Evolutionary conservation across 495 filamentous ascomycete species (phyloP).

Genomic region (Mycothermus thermophilus): DNA sequence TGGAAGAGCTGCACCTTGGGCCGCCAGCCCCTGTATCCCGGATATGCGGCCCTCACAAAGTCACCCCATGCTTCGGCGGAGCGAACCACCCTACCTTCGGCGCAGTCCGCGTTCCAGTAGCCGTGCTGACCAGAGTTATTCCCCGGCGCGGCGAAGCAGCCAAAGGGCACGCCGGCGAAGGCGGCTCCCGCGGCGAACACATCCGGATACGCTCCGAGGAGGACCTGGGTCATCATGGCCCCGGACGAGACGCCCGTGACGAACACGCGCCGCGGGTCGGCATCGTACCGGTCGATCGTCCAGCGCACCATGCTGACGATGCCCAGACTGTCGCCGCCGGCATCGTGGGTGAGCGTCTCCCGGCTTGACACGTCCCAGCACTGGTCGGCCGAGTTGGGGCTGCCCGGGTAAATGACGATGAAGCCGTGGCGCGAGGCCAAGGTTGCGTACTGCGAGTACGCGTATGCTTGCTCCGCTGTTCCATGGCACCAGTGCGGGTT

Average conservation of each 20-base stretch:
- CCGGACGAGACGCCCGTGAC: constrained; percentile 41
- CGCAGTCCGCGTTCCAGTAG: constrained; percentile 35
- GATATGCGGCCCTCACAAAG: constrained; percentile 37
- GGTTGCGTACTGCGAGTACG: constrained; percentile 25
- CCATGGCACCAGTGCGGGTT: constrained; percentile 42
- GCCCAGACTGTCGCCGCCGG: constrained; percentile 37
- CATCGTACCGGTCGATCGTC: constrained; percentile 32
- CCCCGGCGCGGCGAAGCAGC: constrained; percentile 32
- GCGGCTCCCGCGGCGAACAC: constrained; percentile 41
- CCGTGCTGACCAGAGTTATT: constrained; percentile 26
- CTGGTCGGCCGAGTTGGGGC: constrained; percentile 32
- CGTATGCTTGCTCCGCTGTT: constrained; percentile 16
- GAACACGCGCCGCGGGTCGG: constrained; percentile 34
- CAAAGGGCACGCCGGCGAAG: constrained; percentile 41
- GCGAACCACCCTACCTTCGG: constrained; percentile 28
- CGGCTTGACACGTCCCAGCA: constrained; percentile 43
- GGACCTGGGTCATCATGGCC: constrained; percentile 49
- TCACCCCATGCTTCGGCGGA: constrained; percentile 34
- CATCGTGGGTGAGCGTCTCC: constrained; percentile 35
- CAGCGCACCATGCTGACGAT: constrained; percentile 47
- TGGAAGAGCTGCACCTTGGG: constrained; percentile 44
- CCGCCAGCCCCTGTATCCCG: constrained; percentile 36
- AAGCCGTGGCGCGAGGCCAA: constrained; percentile 37
- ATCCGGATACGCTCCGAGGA: constrained; percentile 43
- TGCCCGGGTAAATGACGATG: constrained; percentile 43